Conservation (phyloP, 331 rosid genomes). For the Cydonia oblonga region DNA sequence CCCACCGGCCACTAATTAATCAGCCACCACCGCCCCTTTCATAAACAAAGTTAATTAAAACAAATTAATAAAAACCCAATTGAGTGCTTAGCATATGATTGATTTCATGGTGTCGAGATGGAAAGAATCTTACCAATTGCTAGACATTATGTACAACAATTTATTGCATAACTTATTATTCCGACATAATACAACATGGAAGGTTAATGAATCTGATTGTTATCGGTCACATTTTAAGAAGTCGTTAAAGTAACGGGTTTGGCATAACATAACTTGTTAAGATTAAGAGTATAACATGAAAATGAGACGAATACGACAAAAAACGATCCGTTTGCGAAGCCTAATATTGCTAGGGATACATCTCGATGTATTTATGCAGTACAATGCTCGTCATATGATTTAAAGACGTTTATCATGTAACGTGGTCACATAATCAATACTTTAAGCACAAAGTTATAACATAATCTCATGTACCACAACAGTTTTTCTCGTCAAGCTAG, state of each 20-base stretch:
- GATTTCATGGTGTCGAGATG: not conserved
- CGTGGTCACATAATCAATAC: not conserved
- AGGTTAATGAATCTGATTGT: too few species aligned
- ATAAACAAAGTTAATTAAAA: not conserved
- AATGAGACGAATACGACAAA: too few species aligned
- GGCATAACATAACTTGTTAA: too few species aligned
- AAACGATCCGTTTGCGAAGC: too few species aligned
- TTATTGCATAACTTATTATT: too few species aligned
- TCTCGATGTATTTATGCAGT: not conserved
- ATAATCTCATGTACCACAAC: not conserved
- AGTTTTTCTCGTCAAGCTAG: not conserved
- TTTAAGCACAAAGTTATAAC: not conserved
- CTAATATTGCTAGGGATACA: not conserved
- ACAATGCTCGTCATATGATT: not conserved
- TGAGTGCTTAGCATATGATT: not conserved
- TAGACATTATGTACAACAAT: too few species aligned
- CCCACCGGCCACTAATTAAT: constrained; percentile 13
- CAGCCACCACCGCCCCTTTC: not conserved
- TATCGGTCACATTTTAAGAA: too few species aligned
- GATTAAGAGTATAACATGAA: too few species aligned
- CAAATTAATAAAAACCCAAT: not conserved
- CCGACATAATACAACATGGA: too few species aligned
- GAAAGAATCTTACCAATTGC: too few species aligned
- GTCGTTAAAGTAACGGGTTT: too few species aligned
- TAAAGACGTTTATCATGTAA: not conserved